Evolutionary conservation across 2,329 filamentous ascomycete genomes (phyloP).

Genomic region (Talaromyces sp.): DNA sequence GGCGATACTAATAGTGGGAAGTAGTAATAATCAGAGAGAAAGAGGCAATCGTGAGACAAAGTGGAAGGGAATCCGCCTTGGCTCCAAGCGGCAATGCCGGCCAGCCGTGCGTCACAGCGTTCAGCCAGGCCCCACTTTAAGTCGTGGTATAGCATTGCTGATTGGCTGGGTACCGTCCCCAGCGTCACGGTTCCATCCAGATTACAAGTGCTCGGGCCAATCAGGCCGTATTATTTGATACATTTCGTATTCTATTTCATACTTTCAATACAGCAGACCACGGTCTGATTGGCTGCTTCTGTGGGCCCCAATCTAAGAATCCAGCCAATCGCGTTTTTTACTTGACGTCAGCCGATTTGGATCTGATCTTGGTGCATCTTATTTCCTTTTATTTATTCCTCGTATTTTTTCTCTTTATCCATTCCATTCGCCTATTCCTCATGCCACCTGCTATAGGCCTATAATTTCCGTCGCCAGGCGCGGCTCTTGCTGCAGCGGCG

Average conservation of each 20-base stretch:
- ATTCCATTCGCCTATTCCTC: too few relatives aligned
- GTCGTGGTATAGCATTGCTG: not conserved
- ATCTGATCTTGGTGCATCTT: not conserved
- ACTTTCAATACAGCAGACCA: not conserved
- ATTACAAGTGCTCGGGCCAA: not conserved
- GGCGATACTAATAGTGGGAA: not conserved
- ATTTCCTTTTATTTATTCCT: not conserved
- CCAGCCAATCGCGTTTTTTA: not conserved
- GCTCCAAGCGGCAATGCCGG: slow-evolving; percentile 11
- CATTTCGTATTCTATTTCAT: not conserved
- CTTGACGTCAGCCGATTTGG: not conserved
- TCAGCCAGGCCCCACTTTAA: not conserved
- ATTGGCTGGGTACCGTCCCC: not conserved
- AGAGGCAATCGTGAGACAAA: slow-evolving; percentile 2
- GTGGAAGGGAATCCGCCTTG: not conserved
- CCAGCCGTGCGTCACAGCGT: not conserved
- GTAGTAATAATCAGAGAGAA: not conserved
- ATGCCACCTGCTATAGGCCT: too few relatives aligned
- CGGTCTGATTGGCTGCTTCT: not conserved
- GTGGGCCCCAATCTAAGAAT: not conserved
- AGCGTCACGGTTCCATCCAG: not conserved
- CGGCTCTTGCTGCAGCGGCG: not conserved
- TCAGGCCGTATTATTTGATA: not conserved
- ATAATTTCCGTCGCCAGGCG: not conserved
- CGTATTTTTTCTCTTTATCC: not conserved